These are phyloP conservation scores for Carex arenaria DNA, from an alignment of 202 grass and related monocot species.

Conservation along the genomic window DNA sequence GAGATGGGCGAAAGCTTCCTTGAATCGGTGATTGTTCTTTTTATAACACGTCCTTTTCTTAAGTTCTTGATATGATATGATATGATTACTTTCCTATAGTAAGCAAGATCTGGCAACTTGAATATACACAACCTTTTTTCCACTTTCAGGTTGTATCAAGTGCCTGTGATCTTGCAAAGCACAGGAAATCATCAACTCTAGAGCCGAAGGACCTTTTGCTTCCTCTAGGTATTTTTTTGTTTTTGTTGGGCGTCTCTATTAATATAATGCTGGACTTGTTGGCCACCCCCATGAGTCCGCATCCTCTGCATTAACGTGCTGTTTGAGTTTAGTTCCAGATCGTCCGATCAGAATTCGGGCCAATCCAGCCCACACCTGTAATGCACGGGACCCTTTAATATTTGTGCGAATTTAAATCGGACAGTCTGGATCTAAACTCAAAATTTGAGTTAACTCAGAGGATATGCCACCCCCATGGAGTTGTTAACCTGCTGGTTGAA, in stretches of 20 bases:
- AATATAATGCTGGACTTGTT: not conserved
- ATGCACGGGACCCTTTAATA: no score
- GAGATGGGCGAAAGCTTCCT: slow-evolving; percentile 81
- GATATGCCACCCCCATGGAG: no score
- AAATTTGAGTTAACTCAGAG: no score
- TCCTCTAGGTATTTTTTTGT: slow-evolving; percentile 56
- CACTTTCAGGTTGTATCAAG: slow-evolving; percentile 70
- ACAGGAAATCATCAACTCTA: slow-evolving; percentile 77
- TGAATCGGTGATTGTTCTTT: slow-evolving; percentile 59
- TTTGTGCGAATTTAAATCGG: no score
- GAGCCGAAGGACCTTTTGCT: slow-evolving; percentile 86
- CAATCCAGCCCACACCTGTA: no score
- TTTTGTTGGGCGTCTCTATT: not conserved
- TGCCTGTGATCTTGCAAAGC: slow-evolving; percentile 82
- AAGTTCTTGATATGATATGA: not conserved
- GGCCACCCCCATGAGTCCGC: not conserved
- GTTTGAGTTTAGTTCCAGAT: no score
- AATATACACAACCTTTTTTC: slow-evolving; percentile 27
- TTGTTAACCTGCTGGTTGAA: not conserved
- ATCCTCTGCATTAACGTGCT: no score
- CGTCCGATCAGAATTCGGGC: no score
- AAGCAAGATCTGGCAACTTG: not conserved
- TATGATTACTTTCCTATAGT: not conserved
- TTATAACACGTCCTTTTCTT: not conserved
- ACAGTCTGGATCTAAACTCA: no score